Evolutionary conservation across 2,329 filamentous ascomycete species (phyloP).

Genomic region (Thermomyces lanuginosus): DNA sequence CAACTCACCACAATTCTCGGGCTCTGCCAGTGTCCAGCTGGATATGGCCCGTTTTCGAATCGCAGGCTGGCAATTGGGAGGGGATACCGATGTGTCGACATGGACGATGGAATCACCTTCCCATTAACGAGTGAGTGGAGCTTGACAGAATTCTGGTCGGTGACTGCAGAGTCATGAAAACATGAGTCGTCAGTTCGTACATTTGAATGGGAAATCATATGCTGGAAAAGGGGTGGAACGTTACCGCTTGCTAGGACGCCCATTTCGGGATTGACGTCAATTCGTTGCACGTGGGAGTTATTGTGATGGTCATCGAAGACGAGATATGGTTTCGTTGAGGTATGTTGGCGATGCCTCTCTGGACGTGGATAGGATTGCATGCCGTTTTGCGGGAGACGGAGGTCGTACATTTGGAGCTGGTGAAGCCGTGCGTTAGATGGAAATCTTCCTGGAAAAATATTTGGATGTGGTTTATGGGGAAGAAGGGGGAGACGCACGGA

Average conservation of each 20-base stretch:
- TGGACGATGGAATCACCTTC: conserved; percentile 13
- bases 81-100: conserved; percentile 12
- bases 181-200: background rate
- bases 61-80: conserved; percentile 15
- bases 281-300: conserved; percentile 13
- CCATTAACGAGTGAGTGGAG: conserved; percentile 25
- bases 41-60: conserved; percentile 17
- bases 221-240: conserved; percentile 4
- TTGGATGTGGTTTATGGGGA: background rate
- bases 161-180: conserved; percentile 10
- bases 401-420: conserved; percentile 28
- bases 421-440: background rate
- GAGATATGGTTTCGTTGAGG: conserved; percentile 20
- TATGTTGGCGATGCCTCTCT: conserved; percentile 13
- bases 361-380: conserved; percentile 15
- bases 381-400: conserved; percentile 19
- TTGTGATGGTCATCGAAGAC: conserved; percentile 19
- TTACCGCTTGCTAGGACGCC: conserved; percentile 23
- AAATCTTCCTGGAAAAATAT: background rate
- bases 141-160: conserved; percentile 18
- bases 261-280: conserved; percentile 23
- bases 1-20: conserved; percentile 21
- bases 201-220: background rate
- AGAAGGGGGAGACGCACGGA: conserved; percentile 12
- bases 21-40: conserved; percentile 12